Base-by-base conservation (phyloP, 352 stramenopile genomes). In the Halophytophthora batemanensis region DNA sequence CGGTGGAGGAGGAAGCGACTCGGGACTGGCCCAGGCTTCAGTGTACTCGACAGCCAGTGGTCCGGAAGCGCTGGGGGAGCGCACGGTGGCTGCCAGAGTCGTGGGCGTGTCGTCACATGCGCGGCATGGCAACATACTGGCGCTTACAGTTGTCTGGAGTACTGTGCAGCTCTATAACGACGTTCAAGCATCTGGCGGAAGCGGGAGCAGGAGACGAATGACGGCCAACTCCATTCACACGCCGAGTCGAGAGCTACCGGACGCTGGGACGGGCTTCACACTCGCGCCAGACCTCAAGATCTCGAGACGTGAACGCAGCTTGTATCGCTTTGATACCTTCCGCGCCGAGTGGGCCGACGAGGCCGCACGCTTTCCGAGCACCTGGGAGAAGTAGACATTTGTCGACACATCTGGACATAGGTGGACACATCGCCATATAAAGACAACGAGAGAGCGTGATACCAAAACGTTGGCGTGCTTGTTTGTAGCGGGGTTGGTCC, bases 281-380 rank as follows among this genome's bases (percentile, higher is more conserved):
- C 71, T 91, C 2, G 44, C 60, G 6, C 18, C 68, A 3, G 78
- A 89, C 44, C 58, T 79, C 45, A 92, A 92, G 62, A 83, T 92
- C 39, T 70, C 77, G 3, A 66, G 79, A 3, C 69, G 66, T 13
- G 83, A 91, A 59, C 66, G 54, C 18, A 68, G 69, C 17, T 55
- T 94, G 51, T 90, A 85, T 44, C 75, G 78, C 39, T 92, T 84
- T 53, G 83, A 94, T 52, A 77, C 78, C 13, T 91, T 92, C 40
- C 81, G 81, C 11, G 69, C 66, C 37, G 64, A 79, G 44, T 92
- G 76, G 81, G 61, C 84, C 54, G 81, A 92, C 43, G 81, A 90
- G 61, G 64, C 57, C 36, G 81, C 81, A 37, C 69, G 77, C 8
- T 65, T 82, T 37, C 57, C 69, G 42, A 73, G 61, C 37, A 83